Evolutionary conservation across 2,329 filamentous ascomycete genomes (phyloP), one percentile per base, ranked within the genome.

Genomic region (Fusarium subtropicale): DNA sequence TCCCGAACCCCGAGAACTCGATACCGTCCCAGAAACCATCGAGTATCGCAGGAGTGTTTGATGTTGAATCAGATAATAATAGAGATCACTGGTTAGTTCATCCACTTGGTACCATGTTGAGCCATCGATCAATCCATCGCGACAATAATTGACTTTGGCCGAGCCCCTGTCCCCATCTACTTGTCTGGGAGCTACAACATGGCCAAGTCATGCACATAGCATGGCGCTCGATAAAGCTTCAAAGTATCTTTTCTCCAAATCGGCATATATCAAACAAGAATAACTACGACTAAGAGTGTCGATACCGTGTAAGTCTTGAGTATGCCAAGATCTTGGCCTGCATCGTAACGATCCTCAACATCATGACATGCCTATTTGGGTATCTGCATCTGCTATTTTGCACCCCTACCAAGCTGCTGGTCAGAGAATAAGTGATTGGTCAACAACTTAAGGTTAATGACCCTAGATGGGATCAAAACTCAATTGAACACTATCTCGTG

Each of bases 261-360:
- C 22, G 31, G 7, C 36, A 20, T 39, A 36, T n/a, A 36, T n/a
- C 8, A 36, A 36, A 12, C 31, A 5, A 36, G 33, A 18, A 36
- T 36, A 10, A 36, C 16, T n/a, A n/a, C 5, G n/a, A 20, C 11
- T 20, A 24, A 18, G 28, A 34, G 46, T 34, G 16, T 48, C 15
- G 16, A 13, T 24, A 10, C 18, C n/a, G 22, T 36, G 20, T 47
- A 42, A 15, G 15, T n/a, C 15, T n/a, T 24, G 7, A 12, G 4
- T 22, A n/a, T 33, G 60, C 55, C 65, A 69, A 69, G 66, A 4
- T 44, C 51, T 56, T 69, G 54, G 60, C 60, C 22, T 28, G 4
- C 24, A 28, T n/a, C 16, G 22, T 28, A 33, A 41, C 15, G 22
- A 10, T 36, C 20, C 47, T 22, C 18, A 26, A 47, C 26, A 53